phyloP scores from a whole-genome alignment of 805 yeast species.

The Candida lessepsii region DNA sequence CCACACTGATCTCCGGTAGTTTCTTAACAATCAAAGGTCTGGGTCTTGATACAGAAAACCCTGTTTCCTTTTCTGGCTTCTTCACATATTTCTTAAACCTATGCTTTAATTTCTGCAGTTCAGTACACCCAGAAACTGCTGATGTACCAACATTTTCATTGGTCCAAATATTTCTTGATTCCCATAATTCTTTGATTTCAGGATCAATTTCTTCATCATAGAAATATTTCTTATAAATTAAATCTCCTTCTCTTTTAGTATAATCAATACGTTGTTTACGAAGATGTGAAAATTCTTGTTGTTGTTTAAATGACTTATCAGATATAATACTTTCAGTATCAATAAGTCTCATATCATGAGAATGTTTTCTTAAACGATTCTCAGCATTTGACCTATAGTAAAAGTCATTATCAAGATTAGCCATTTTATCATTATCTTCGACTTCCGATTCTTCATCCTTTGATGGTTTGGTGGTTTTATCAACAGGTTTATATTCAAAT shows the following conservation, averaged over 20 bases:
- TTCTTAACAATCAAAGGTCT: constrained; percentile 28
- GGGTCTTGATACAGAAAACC: constrained; percentile 38
- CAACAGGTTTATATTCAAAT: constrained; percentile 27
- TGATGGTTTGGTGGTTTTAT: background rate
- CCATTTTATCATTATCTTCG: constrained; percentile 2
- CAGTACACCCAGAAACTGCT: too few species aligned
- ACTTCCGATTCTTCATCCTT: background rate
- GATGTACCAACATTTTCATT: background rate
- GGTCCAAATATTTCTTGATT: constrained; percentile 34
- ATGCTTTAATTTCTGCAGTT: background rate
- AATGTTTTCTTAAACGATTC: background rate
- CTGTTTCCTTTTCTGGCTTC: constrained; percentile 12
- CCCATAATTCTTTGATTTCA: constrained; percentile 53
- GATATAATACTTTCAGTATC: constrained; percentile 8
- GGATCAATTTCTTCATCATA: constrained; percentile 46
- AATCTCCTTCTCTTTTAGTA: constrained; percentile 60
- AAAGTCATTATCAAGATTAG: constrained; percentile 10
- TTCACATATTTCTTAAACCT: background rate
- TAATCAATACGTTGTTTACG: constrained; percentile 43
- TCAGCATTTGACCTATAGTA: constrained; percentile 16
- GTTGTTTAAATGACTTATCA: constrained; percentile 16
- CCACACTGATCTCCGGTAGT: too few species aligned
- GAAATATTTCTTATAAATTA: constrained; percentile 43
- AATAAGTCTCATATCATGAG: background rate
- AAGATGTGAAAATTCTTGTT: constrained; percentile 17